Conservation (phyloP, 768 basidiomycete species). For the Leccinum olivaceopallidum region DNA sequence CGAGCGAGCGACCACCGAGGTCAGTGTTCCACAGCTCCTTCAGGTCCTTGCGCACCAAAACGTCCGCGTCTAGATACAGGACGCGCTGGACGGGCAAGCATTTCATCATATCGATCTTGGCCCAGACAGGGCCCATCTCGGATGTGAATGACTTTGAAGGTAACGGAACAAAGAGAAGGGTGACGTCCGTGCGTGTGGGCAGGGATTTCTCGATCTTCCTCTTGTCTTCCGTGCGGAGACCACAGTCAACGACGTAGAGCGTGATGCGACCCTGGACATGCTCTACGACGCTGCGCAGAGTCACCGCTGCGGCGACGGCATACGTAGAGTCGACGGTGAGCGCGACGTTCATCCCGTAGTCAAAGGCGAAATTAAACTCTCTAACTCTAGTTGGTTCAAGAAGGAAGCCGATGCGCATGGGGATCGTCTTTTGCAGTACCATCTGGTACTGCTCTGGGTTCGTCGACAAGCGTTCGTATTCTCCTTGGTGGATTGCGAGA, state of each 20-base stretch:
- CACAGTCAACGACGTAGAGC: conserved; percentile 52
- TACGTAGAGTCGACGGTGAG: conserved; percentile 44
- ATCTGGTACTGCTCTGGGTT: conserved; percentile 47
- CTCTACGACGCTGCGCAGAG: conserved; percentile 43
- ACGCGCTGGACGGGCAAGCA: conserved; percentile 50
- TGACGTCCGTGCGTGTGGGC: conserved; percentile 31
- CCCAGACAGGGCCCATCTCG: conserved; percentile 42
- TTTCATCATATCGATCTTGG: conserved; percentile 48
- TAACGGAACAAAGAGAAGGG: conserved; percentile 44
- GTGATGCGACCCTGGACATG: conserved; percentile 41
- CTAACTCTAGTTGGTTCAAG: conserved; percentile 10
- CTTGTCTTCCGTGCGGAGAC: conserved; percentile 39
- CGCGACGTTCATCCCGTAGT: conserved; percentile 50
- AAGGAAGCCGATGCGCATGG: conserved; percentile 55
- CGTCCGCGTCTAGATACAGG: conserved; percentile 56
- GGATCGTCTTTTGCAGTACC: conserved; percentile 48
- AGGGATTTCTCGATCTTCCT: conserved; percentile 33
- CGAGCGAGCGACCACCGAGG: conserved; percentile 42
- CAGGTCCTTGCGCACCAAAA: conserved; percentile 44
- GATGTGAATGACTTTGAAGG: conserved; percentile 31
- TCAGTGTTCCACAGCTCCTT: conserved; percentile 46
- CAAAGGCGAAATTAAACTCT: conserved; percentile 28
- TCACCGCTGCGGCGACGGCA: conserved; percentile 49
- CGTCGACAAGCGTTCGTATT: conserved; percentile 44
- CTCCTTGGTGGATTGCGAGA: conserved; percentile 47